Base-by-base conservation (phyloP, 208 protist species). In the Trypanosomatidae sp. region DNA sequence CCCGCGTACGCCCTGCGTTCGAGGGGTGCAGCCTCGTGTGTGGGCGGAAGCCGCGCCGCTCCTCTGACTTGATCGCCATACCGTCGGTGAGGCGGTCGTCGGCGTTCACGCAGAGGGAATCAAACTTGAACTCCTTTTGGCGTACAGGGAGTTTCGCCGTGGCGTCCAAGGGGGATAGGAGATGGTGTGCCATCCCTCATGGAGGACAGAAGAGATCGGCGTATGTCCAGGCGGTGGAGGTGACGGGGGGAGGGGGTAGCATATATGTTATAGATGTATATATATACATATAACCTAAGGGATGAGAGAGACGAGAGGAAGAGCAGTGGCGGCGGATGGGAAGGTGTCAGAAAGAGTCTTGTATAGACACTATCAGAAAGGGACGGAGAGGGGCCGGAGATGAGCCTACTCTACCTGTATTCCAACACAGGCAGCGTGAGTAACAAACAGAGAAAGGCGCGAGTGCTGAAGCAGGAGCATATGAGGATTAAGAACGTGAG, bases 81-180 rank as follows among this genome's bases (percentile, higher is more conserved):
- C 25, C 62, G 52, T 85, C 71, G 8, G 64, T 53, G n/a, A 79
- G 69, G 56, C 80, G 76, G 8, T 76, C 73, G n/a, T 85, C 76
- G 43, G 33, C 41, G 28, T 30, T 28, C 8, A 53, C 36, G 10
- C 62, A 60, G 33, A 74, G 77, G 43, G 76, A 62, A 52, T 77
- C 69, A 44, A 91, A 84, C 67, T 85, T 91, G 62, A 91, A 79
- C 66, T 91, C 87, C 30, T 84, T 83, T n/a, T 85, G 87, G 39
- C 85, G 83, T 64, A 91, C 71, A 30, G 78, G 69, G 10, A 77
- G 62, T 52, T 58, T 74, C 55, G 77, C 77, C 17, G 75, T 25
- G 56, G 74, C 47, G 25, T 83, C 72, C 3, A 64, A 47, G 10
- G 66, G 50, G 53, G 78, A 67, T 13, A 33, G 62, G 25, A 56